Conservation (phyloP, 495 filamentous ascomycete species). For the Alectoria sarmentosa region DNA sequence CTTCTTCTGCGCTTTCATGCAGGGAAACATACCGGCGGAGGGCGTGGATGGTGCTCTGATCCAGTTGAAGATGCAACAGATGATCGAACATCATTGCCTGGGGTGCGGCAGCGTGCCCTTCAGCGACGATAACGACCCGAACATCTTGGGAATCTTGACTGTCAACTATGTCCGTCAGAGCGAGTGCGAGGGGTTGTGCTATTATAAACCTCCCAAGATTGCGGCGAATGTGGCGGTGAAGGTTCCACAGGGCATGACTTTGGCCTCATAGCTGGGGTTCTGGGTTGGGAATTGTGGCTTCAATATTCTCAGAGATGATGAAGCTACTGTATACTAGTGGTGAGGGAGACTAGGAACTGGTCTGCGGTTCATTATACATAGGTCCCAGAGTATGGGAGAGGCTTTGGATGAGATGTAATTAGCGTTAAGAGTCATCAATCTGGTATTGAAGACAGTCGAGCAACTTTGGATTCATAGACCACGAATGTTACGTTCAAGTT, state of each 20-base stretch:
- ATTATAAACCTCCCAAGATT: background rate
- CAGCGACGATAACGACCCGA: conserved; percentile 10
- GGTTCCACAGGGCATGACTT: background rate
- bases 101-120: conserved; percentile 17
- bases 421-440: background rate
- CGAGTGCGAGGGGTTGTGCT: conserved; percentile 14
- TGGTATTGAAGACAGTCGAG: background rate
- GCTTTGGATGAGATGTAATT: background rate
- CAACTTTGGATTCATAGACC: too few species aligned
- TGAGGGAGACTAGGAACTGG: background rate
- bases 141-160: conserved; percentile 12
- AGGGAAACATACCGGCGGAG: conserved; percentile 1
- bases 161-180: conserved; percentile 14
- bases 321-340: background rate
- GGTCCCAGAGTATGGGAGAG: background rate
- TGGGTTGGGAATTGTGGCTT: background rate
- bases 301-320: background rate
- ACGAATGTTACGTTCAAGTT: too few species aligned
- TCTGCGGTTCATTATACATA: background rate
- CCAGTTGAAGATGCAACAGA: conserved; percentile 7
- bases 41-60: conserved; percentile 8
- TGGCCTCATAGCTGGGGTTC: background rate
- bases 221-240: background rate
- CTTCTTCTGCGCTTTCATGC: conserved; percentile 14
- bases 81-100: conserved; percentile 16